Conservation (phyloP, 306 rosid species). For the Cotoneaster glaucophyllus region DNA sequence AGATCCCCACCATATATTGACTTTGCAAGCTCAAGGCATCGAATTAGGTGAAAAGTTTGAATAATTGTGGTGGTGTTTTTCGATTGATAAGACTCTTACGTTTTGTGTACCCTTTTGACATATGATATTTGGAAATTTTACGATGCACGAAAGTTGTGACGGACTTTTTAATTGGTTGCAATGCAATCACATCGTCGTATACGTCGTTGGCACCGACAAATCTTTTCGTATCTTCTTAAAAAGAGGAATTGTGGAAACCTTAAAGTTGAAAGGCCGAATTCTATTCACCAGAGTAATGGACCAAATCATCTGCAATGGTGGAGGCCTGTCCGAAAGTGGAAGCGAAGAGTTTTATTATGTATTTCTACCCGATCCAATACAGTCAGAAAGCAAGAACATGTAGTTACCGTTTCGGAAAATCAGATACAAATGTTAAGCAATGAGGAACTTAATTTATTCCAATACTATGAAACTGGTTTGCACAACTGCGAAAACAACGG, state of each 20-base stretch:
- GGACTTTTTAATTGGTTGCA: too few species aligned
- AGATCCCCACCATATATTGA: slow-evolving; percentile 40
- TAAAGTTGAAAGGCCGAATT: too few species aligned
- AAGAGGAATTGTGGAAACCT: too few species aligned
- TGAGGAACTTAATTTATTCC: slow-evolving; percentile 34
- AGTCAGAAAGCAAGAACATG: neutral
- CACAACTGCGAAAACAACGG: slow-evolving; percentile 19
- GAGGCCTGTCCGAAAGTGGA: neutral
- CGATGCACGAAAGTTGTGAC: too few species aligned
- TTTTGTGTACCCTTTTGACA: neutral
- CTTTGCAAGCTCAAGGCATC: slow-evolving; percentile 38
- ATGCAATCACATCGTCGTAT: too few species aligned
- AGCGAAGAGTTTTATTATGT: too few species aligned
- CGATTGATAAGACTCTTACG: neutral
- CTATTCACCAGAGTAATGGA: too few species aligned
- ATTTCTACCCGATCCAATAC: neutral
- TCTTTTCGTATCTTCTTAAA: too few species aligned
- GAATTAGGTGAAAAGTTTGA: slow-evolving; percentile 34
- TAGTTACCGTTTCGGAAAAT: neutral
- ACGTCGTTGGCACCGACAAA: too few species aligned
- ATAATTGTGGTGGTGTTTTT: neutral
- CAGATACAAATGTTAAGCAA: slow-evolving; percentile 20
- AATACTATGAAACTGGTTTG: slow-evolving; percentile 19
- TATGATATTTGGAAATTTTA: too few species aligned
- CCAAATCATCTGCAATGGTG: too few species aligned